These are phyloP conservation scores for Thelephora ganbajun DNA, from an alignment of 768 basidiomycete genomes.

Conservation along the genomic window DNA sequence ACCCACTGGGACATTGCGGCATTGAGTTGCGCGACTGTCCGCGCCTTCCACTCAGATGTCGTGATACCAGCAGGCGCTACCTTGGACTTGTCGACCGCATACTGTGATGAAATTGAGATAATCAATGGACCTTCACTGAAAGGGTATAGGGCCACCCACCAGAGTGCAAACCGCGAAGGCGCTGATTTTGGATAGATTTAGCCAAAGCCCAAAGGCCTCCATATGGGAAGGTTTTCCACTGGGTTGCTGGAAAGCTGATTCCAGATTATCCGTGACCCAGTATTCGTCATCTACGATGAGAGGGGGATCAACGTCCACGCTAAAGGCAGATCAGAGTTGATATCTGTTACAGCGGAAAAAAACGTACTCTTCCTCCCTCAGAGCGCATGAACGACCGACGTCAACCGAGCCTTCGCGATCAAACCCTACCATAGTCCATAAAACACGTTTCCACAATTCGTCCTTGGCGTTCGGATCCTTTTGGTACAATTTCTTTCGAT, in stretches of 20 bases:
- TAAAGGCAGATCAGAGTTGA: constrained; percentile 14
- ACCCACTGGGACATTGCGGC: constrained; percentile 25
- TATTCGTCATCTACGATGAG: constrained; percentile 44
- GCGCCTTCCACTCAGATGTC: constrained; percentile 15
- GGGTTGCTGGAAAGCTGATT: constrained; percentile 33
- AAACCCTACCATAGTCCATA: constrained; percentile 38
- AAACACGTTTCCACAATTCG: constrained; percentile 37
- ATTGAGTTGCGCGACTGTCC: constrained; percentile 30
- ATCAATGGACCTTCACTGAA: neutral
- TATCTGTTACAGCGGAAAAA: neutral
- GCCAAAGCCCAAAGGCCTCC: constrained; percentile 25
- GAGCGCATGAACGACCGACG: constrained; percentile 40
- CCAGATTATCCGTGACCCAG: constrained; percentile 29
- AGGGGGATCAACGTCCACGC: constrained; percentile 36
- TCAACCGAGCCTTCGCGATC: constrained; percentile 41
- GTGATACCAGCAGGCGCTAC: constrained; percentile 11
- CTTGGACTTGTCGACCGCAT: constrained; percentile 23
- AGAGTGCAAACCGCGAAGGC: constrained; percentile 31
- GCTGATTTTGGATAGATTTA: constrained; percentile 32
- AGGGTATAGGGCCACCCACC: constrained; percentile 15
- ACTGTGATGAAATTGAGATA: constrained; percentile 9
- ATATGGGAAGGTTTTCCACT: constrained; percentile 24
- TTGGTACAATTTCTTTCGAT: constrained; percentile 24
- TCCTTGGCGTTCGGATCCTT: constrained; percentile 22
- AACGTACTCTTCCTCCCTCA: constrained; percentile 53